Evolutionary conservation across 495 filamentous ascomycete species (phyloP).

Genomic region (Ascodesmis nigricans): DNA sequence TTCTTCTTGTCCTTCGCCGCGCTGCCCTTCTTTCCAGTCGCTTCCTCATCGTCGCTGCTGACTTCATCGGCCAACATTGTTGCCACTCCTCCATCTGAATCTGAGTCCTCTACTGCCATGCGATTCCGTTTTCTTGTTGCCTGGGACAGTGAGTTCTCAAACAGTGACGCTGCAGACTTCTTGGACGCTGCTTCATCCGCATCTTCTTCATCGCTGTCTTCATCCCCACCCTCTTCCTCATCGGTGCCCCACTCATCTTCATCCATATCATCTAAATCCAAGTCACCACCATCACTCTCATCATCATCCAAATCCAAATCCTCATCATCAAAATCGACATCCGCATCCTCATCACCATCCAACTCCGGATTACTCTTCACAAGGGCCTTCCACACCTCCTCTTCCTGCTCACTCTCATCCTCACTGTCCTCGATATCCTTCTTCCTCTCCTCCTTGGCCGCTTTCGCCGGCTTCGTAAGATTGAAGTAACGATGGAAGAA

Average conservation of each 20-base stretch:
- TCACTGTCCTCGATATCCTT: conserved; percentile 26
- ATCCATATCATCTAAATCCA: conserved; percentile 26
- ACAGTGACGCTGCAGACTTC: conserved; percentile 28
- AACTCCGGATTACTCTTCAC: conserved; percentile 60
- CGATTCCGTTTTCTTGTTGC: conserved; percentile 34
- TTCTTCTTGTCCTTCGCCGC: conserved; percentile 30
- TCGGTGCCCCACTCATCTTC: conserved; percentile 27
- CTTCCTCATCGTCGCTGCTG: conserved; percentile 5
- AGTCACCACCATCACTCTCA: conserved; percentile 31
- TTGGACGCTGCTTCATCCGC: conserved; percentile 28
- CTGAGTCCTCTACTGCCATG: conserved; percentile 27
- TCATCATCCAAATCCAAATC: conserved; percentile 30
- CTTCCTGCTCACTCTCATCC: conserved; percentile 32
- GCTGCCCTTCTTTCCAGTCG: conserved; percentile 24
- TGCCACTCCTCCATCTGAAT: conserved; percentile 22
- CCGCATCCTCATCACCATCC: conserved; percentile 44
- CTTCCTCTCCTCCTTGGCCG: conserved; percentile 30
- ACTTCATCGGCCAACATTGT: conserved; percentile 10
- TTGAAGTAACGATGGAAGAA: conserved; percentile 98
- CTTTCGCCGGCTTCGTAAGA: conserved; percentile 45
- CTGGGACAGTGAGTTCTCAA: conserved; percentile 30
- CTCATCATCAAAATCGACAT: conserved; percentile 39
- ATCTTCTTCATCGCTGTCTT: conserved; percentile 28
- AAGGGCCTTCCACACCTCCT: conserved; percentile 84
- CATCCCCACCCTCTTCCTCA: conserved; percentile 25